Base-by-base conservation (phyloP, 805 yeast genomes). In the Barnettozyma populi region DNA sequence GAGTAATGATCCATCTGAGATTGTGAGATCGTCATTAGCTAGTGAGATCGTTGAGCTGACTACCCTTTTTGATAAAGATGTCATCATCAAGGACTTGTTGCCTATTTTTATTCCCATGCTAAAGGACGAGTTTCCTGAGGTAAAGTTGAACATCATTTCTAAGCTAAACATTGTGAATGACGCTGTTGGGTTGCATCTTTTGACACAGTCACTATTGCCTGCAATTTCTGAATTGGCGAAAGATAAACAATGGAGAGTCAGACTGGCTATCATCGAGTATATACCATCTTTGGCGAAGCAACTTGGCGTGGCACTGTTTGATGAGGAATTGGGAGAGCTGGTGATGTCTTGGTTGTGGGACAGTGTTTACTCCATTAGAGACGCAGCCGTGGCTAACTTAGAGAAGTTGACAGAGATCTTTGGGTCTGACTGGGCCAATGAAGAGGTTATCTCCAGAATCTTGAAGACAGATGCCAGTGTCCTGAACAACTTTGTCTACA, bases 281-380 rank as follows among this genome's bases (percentile, higher is more conserved):
- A 89, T 90, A 56, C 99, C 99, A 27, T 75, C 92, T 53, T 74
- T 94, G 55, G 97, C 98, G 7, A 86, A 86, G 59, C 98, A 94
- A 69, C 74, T 94, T 51, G 99, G 99, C 25, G 90, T 86, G 45
- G 82, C 88, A 25, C 90, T 92, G 61, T 94, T 94, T 69, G 94
- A 94, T 66, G 86, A 88, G 64, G 96, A 90, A 60, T 74, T 94
- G 55, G 90, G 95, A 53, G 83, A 86, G 43, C 74, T 94, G 57
- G 94, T 97, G 61, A 79, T 94, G 79, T 86, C 90, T n/a, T 94
- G 99, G 98, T 74, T 94, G 55, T 90, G 97, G 96, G 99, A 94
- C 70, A 86, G 90, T 5, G 99, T 94, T 36, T 94, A 80, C 69
- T 90, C 98, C 5, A 90, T 94, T 52, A 82, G 99, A 68, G 95